Conservation (phyloP, 768 basidiomycete genomes). For the Leccinum variicolor region DNA sequence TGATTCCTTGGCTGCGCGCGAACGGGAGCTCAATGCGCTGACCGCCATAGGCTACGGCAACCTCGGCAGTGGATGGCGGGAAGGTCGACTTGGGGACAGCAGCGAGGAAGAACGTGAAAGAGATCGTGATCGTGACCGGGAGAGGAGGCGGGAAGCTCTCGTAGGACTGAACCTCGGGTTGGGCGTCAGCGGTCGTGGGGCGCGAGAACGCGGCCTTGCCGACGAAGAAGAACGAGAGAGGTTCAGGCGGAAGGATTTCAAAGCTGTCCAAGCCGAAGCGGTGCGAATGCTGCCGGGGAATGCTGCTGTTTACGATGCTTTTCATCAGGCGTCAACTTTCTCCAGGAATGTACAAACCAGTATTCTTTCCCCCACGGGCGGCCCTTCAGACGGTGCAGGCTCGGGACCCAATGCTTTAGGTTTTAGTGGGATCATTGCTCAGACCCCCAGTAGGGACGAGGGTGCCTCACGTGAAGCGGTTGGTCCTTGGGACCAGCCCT, state of each 20-base stretch:
- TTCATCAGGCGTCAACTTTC: slow-evolving; percentile 55
- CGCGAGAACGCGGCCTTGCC: slow-evolving; percentile 61
- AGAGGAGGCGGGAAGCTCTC: slow-evolving; percentile 40
- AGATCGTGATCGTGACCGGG: slow-evolving; percentile 45
- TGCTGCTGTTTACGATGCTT: slow-evolving; percentile 68
- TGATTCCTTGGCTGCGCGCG: slow-evolving; percentile 37
- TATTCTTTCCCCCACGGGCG: slow-evolving; percentile 19
- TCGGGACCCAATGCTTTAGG: slow-evolving; percentile 18
- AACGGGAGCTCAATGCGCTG: slow-evolving; percentile 45
- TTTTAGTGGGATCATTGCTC: slow-evolving; percentile 26
- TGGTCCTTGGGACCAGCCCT: slow-evolving; percentile 34
- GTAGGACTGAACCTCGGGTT: slow-evolving; percentile 38
- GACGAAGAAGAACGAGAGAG: slow-evolving; percentile 53
- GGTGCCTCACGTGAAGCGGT: slow-evolving; percentile 19
- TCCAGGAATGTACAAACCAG: slow-evolving; percentile 26
- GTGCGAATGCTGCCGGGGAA: slow-evolving; percentile 39
- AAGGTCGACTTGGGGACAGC: slow-evolving; percentile 32
- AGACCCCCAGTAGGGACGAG: slow-evolving; percentile 26
- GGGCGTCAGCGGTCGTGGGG: slow-evolving; percentile 40
- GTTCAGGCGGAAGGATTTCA: slow-evolving; percentile 52
- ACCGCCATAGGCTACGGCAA: slow-evolving; percentile 46
- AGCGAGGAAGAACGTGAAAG: slow-evolving; percentile 40
- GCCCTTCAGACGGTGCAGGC: slow-evolving; percentile 15
- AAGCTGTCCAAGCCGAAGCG: slow-evolving; percentile 35
- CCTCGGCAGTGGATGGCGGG: slow-evolving; percentile 32